Evolutionary conservation across 768 basidiomycete genomes (phyloP), one percentile per base, ranked within the genome.

Genomic region (Boletus pseudopeckii): DNA sequence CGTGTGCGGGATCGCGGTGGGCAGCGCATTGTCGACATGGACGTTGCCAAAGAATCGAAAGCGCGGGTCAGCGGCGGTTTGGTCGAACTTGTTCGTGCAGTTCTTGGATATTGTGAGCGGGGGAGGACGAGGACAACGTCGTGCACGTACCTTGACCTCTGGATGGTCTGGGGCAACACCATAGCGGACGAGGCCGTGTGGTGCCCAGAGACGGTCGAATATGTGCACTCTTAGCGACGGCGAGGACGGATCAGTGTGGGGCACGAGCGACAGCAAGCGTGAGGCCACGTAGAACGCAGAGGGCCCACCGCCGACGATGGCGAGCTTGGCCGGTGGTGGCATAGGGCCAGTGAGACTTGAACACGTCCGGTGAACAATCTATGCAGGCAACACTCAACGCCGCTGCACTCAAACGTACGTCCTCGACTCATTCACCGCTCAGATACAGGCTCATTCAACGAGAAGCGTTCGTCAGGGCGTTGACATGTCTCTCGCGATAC

Each of bases 101-200:
- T 98, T 98, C 95, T 98, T 45, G 43, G 20, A n/a, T 20, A 10
- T 15, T 2, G 52, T 61, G 39, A 66, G 64, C 46, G 18, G 20
- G 28, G 51, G 46, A 39, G 20, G 53, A 45, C 40, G 46, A 48
- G 3, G 52, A 10, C 18, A 42, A 44, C 24, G 50, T 15, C 30
- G 32, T 17, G 41, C 32, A 39, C 55, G 50, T 48, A 63, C 96
- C 83, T 98, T 99, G 70, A 98, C 95, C 75, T 98, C 96, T 10
- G 97, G 93, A 71, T 98, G 96, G 74, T 98, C 96, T 41, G 96
- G 96, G 11, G 97, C 96, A 14, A 99, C 95, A 0, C 97, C 95
- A 64, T 95, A 99, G 42, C 97, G 78, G 4, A 97, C 94, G 1
- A 98, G 79, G 1, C 97, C 97, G 66, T 97, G 91, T 11, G 96